Conservation (phyloP, 2,329 filamentous ascomycete species). For the Botrytis aclada region DNA sequence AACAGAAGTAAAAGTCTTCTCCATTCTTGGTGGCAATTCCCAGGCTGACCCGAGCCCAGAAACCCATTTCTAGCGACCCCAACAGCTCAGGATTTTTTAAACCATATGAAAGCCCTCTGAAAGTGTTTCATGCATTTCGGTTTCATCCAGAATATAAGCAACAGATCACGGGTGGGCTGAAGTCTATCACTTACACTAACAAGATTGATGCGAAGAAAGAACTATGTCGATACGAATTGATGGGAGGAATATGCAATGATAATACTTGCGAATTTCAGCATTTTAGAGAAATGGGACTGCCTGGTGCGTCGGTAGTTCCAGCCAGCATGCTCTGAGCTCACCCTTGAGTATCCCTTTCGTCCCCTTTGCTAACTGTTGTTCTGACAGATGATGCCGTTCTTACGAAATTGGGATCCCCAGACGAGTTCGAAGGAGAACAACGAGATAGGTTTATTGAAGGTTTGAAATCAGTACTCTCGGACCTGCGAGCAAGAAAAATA, state of each 20-base stretch:
- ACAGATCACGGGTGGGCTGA: conserved; percentile 70
- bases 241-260: conserved; percentile 70
- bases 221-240: conserved; percentile 74
- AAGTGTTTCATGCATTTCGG: conserved; percentile 80
- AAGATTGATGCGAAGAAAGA: conserved; percentile 73
- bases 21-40: conserved; percentile 20
- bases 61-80: conserved; percentile 11
- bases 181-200: conserved; percentile 91
- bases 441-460: conserved; percentile 60
- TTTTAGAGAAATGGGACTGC: conserved; percentile 67
- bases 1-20: conserved; percentile 32
- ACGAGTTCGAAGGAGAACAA: conserved; percentile 60
- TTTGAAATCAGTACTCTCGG: conserved; percentile 58
- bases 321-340: conserved; percentile 28
- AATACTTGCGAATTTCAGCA: conserved; percentile 74
- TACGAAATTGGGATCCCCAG: conserved; percentile 65
- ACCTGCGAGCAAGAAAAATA: conserved; percentile 57
- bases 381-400: conserved; percentile 68
- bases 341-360: conserved; percentile 35
- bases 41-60: conserved; percentile 31
- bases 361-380: conserved; percentile 40
- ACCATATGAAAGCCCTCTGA: conserved; percentile 81
- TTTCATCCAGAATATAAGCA: conserved; percentile 77
- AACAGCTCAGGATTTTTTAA: conserved; percentile 36
- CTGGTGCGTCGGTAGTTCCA: conserved; percentile 61